A percentile compares a stretch with the other conserved stretches of the same genome.
These are phyloP conservation scores for Vanilla planifolia DNA, from an alignment of 106 monocot species.

Conservation along the genomic window DNA sequence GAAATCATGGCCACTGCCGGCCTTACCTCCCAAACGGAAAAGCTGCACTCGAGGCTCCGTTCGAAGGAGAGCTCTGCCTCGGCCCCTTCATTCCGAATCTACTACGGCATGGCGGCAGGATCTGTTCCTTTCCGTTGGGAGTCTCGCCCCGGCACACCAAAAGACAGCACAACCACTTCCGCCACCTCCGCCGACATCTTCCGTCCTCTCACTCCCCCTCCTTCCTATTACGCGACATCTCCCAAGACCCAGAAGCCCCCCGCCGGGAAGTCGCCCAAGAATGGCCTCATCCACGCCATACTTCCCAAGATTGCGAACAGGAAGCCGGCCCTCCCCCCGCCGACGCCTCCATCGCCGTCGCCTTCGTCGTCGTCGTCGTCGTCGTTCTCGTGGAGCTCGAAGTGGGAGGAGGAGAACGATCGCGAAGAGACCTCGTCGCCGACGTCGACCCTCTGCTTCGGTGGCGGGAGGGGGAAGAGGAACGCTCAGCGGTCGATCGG, in stretches of 20 bases:
- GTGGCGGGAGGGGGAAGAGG: too few relatives aligned
- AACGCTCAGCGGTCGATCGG: too few relatives aligned
- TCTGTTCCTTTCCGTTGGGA: slow-evolving; percentile 78
- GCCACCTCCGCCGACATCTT: slow-evolving; percentile 2
- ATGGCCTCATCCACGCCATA: slow-evolving; percentile 6
- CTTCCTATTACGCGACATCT: slow-evolving; percentile 31
- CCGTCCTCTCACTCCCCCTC: slow-evolving; percentile 63
- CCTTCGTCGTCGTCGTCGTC: too few relatives aligned
- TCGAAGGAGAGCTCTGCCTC: slow-evolving; percentile 26
- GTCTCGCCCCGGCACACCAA: slow-evolving; percentile 65
- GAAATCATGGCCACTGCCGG: too few relatives aligned
- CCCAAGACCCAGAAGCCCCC: neutral
- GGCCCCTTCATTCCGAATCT: slow-evolving; percentile 48
- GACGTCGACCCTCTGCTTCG: slow-evolving; percentile 5
- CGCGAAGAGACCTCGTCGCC: slow-evolving; percentile 10
- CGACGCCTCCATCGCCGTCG: too few relatives aligned
- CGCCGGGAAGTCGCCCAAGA: neutral
- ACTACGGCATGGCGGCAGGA: slow-evolving; percentile 36
- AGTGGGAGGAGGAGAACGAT: slow-evolving; percentile 5
- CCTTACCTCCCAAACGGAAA: too few relatives aligned
- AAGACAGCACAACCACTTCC: too few relatives aligned
- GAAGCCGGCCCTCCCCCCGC: neutral
- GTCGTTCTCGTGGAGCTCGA: slow-evolving; percentile 3
- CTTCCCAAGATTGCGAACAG: slow-evolving; percentile 5
- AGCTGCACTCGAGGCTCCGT: slow-evolving; percentile 26